These are phyloP conservation scores for Fusarium sp. DNA, from an alignment of 2,329 filamentous ascomycete species.

Conservation along the genomic window DNA sequence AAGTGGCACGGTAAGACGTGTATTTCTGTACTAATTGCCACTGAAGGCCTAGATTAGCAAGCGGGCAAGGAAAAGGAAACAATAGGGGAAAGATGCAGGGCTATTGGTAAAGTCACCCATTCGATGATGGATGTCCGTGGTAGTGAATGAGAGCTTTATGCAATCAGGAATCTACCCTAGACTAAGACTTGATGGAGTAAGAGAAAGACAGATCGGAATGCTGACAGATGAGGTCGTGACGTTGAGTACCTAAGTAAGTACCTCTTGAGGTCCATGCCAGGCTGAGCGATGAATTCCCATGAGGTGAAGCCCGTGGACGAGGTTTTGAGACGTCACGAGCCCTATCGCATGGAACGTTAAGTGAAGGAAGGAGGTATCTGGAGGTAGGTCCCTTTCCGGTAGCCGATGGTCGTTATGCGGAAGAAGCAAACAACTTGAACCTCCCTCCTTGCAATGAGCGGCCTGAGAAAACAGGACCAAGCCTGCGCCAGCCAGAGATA, in stretches of 20 bases:
- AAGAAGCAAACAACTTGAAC: background rate
- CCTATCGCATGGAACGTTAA: slow-evolving; percentile 23
- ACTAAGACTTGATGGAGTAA: slow-evolving; percentile 20
- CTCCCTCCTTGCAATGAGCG: slow-evolving; percentile 2
- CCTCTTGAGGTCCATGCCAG: background rate
- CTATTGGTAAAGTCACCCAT: background rate
- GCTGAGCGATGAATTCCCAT: background rate
- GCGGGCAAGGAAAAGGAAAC: slow-evolving; percentile 6
- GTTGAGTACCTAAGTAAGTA: too few relatives aligned
- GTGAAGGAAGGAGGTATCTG: slow-evolving; percentile 17
- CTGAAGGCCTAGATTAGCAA: background rate
- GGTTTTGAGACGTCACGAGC: slow-evolving; percentile 6
- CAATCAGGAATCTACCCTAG: background rate
- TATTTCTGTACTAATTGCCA: background rate
- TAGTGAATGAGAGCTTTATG: slow-evolving; percentile 9
- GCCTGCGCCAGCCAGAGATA: background rate
- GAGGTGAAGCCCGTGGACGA: background rate
- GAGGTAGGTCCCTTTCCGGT: background rate
- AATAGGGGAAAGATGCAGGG: background rate
- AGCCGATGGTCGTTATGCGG: slow-evolving; percentile 24
- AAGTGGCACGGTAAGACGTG: background rate
- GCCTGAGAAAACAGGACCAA: background rate
- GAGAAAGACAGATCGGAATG: slow-evolving; percentile 28
- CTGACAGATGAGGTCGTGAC: slow-evolving; percentile 8
- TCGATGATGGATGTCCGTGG: background rate